A percentile compares a stretch with the other conserved stretches of the same genome.
Conservation (phyloP, 129 eudicot species). For the Arctium minus region DNA sequence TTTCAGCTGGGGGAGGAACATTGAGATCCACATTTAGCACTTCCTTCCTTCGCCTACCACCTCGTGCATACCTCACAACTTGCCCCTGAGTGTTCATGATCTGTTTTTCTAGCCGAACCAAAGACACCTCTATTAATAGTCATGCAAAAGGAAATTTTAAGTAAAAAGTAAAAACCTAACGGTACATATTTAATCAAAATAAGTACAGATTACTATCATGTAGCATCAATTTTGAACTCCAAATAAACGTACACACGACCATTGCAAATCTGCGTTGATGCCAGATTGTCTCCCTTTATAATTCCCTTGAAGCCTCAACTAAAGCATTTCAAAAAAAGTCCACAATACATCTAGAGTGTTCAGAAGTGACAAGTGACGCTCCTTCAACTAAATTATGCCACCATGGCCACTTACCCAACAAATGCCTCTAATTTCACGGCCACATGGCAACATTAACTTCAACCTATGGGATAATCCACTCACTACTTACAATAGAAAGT, state of each 20-base stretch:
- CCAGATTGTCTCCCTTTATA: neutral
- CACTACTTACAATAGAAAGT: neutral
- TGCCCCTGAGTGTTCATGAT: slow-evolving; percentile 52
- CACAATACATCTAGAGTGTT: neutral
- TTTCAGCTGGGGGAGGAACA: slow-evolving; percentile 48
- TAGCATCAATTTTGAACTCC: neutral
- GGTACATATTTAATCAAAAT: neutral
- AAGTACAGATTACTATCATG: neutral
- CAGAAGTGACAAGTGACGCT: neutral
- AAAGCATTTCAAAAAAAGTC: neutral
- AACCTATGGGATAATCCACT: neutral
- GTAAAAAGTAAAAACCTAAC: neutral
- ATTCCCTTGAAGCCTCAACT: neutral
- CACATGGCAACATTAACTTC: neutral
- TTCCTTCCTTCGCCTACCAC: slow-evolving; percentile 40
- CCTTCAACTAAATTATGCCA: neutral
- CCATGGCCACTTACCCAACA: neutral
- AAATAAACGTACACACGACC: neutral
- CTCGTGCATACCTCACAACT: slow-evolving; percentile 36
- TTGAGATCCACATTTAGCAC: slow-evolving; percentile 56
- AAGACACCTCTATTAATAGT: neutral
- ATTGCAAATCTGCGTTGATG: neutral
- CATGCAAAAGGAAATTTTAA: slow-evolving; percentile 1
- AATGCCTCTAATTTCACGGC: neutral
- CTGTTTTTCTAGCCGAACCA: slow-evolving; percentile 2